These are phyloP conservation scores for Saksenaea oblongispora DNA, from an alignment of 371 early-diverging fungal species.

Conservation along the genomic window DNA sequence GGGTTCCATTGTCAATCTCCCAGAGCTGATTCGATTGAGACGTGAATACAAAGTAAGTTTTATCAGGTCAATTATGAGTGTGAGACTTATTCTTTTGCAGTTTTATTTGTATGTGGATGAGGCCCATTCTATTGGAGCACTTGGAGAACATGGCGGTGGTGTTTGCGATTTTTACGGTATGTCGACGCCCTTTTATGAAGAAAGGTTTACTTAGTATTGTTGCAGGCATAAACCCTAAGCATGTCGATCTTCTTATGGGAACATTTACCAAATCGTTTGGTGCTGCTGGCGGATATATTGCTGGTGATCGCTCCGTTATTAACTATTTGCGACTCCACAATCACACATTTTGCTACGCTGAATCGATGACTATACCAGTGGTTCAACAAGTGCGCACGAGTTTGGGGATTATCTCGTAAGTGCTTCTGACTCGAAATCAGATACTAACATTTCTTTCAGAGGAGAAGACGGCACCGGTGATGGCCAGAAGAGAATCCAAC, in stretches of 20 bases:
- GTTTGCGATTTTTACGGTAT: slow-evolving; percentile 88
- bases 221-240: slow-evolving; percentile 75
- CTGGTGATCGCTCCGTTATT: slow-evolving; percentile 80
- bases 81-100: slow-evolving; percentile 23
- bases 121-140: slow-evolving; percentile 98
- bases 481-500: slow-evolving; percentile 83
- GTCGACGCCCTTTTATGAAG: neutral
- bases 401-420: slow-evolving; percentile 73
- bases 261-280: slow-evolving; percentile 99
- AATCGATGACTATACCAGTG: slow-evolving; percentile 92
- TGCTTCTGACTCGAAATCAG: neutral
- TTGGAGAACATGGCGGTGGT: slow-evolving; percentile 92
- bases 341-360: slow-evolving; percentile 91
- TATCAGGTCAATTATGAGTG: neutral
- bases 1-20: slow-evolving; percentile 91
- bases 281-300: slow-evolving; percentile 98
- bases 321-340: slow-evolving; percentile 81
- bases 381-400: slow-evolving; percentile 92
- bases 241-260: slow-evolving; percentile 99
- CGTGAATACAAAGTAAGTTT: slow-evolving; percentile 86
- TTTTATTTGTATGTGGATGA: slow-evolving; percentile 99
- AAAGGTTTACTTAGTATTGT: slow-evolving; percentile 7
- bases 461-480: slow-evolving; percentile 84
- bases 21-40: slow-evolving; percentile 91
- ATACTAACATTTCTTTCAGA: slow-evolving; percentile 32